A percentile compares a stretch with the other conserved stretches of the same genome.
phyloP scores from a whole-genome alignment of 306 rosid species.

The Prunus salicina region DNA sequence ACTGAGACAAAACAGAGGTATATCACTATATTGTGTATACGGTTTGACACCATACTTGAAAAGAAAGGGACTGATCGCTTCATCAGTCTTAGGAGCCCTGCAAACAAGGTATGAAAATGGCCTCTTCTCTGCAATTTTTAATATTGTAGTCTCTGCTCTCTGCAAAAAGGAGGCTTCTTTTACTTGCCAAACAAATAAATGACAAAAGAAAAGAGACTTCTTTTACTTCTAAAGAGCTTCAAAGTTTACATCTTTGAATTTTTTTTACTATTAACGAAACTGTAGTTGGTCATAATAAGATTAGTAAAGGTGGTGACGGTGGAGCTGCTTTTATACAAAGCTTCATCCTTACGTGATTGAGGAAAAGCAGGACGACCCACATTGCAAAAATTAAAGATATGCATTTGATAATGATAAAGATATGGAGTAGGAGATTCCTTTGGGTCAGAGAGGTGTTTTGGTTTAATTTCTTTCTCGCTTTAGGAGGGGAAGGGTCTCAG shows the following conservation, averaged over 20 bases:
- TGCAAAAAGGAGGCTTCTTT: neutral
- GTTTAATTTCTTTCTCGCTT: constrained; percentile 42
- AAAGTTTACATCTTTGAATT: constrained; percentile 1
- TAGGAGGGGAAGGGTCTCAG: constrained; percentile 40
- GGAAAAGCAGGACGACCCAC: constrained; percentile 43
- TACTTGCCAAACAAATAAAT: neutral
- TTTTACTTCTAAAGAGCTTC: constrained; percentile 4
- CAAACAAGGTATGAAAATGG: neutral
- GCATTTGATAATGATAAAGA: constrained; percentile 35
- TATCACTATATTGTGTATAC: neutral
- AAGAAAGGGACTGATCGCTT: constrained; percentile 6
- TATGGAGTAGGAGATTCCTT: constrained; percentile 47
- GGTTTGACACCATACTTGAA: constrained; percentile 20
- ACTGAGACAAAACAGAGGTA: constrained; percentile 8
- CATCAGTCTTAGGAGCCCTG: constrained; percentile 7
- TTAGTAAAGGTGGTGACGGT: constrained; percentile 57
- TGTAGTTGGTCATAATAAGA: constrained; percentile 18
- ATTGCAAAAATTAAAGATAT: constrained; percentile 26
- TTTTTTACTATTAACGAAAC: neutral
- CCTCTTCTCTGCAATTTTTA: neutral
- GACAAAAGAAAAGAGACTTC: neutral
- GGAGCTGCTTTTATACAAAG: constrained; percentile 48
- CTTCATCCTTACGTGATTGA: constrained; percentile 72
- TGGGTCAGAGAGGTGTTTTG: constrained; percentile 28
- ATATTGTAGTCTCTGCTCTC: neutral